Evolutionary conservation across 139 green algal species (phyloP).

Genomic region (Diplosphaera chodatii): DNA sequence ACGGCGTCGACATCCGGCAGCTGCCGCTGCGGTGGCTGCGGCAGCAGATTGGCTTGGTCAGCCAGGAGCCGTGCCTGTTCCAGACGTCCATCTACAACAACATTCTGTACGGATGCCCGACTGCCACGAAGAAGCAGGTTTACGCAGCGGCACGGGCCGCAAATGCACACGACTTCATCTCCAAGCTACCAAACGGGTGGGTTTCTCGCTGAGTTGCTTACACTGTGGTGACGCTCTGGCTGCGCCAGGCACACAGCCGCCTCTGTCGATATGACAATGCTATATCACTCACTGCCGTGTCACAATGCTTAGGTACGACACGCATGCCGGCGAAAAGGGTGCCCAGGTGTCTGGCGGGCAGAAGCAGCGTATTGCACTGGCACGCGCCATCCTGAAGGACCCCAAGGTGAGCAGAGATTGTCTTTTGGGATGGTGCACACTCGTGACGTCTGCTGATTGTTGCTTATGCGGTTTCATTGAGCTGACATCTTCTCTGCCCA

Average conservation of each 20-base stretch:
- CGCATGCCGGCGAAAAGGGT: slow-evolving; percentile 36
- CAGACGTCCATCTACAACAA: slow-evolving; percentile 76
- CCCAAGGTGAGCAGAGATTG: slow-evolving; percentile 39
- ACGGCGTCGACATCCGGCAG: slow-evolving; percentile 65
- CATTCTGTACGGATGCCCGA: slow-evolving; percentile 58
- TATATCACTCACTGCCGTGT: too few relatives aligned
- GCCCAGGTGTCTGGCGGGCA: slow-evolving; percentile 59
- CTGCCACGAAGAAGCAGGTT: slow-evolving; percentile 47
- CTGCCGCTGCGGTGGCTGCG: slow-evolving; percentile 74
- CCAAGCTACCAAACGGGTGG: slow-evolving; percentile 24
- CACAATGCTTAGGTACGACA: slow-evolving; percentile 37
- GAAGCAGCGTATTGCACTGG: slow-evolving; percentile 85
- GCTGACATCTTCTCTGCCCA: too few relatives aligned
- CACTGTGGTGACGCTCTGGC: too few relatives aligned
- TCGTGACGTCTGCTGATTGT: too few relatives aligned
- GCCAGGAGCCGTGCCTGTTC: slow-evolving; percentile 90
- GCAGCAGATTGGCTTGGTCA: slow-evolving; percentile 49
- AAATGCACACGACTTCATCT: slow-evolving; percentile 80
- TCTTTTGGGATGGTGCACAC: too few relatives aligned
- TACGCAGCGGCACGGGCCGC: slow-evolving; percentile 57
- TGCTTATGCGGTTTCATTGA: too few relatives aligned
- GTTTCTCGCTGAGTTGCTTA: too few relatives aligned
- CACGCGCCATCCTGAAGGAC: slow-evolving; percentile 69
- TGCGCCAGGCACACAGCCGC: too few relatives aligned
- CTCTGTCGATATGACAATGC: too few relatives aligned